Percentiles rank a stretch among this genome's conserved stretches.
Conservation (phyloP, 495 filamentous ascomycete genomes). For the Penicillium alfredii region DNA sequence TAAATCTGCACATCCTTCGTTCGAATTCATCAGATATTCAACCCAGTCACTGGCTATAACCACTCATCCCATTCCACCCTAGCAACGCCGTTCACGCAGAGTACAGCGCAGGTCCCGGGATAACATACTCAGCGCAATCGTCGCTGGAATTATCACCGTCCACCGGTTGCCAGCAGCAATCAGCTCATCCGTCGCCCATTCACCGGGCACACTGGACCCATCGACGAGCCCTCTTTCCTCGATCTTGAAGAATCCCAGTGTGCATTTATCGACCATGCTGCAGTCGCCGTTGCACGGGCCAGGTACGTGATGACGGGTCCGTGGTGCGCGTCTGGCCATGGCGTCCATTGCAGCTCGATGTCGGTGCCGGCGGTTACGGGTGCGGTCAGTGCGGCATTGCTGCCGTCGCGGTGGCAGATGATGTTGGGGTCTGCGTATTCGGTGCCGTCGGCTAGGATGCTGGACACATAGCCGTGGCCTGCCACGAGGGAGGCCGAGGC, state of each 20-base stretch:
- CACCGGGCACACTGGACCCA: slow-evolving; percentile 42
- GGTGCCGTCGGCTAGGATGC: slow-evolving; percentile 51
- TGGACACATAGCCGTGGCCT: slow-evolving; percentile 53
- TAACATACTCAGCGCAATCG: slow-evolving; percentile 47
- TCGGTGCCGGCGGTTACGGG: slow-evolving; percentile 47
- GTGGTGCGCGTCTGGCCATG: slow-evolving; percentile 61
- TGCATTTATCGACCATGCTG: slow-evolving; percentile 53
- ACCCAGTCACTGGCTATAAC: no score
- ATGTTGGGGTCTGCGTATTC: slow-evolving; percentile 52
- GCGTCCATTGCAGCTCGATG: slow-evolving; percentile 56
- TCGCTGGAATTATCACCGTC: slow-evolving; percentile 58
- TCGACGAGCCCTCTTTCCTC: slow-evolving; percentile 53
- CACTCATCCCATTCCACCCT: no score
- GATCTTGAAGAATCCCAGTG: slow-evolving; percentile 72
- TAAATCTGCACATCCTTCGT: no score
- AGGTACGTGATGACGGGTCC: slow-evolving; percentile 72
- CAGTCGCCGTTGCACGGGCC: slow-evolving; percentile 65
- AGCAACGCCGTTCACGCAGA: slow-evolving; percentile 10
- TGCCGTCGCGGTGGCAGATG: slow-evolving; percentile 58
- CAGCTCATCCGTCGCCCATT: slow-evolving; percentile 61
- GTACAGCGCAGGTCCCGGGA: slow-evolving; percentile 47
- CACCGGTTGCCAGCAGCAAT: slow-evolving; percentile 58
- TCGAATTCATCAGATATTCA: no score
- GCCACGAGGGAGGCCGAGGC: slow-evolving; percentile 43
- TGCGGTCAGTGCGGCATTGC: slow-evolving; percentile 46